Base-by-base conservation (phyloP, 2,329 filamentous ascomycete genomes). In the Fusarium clavum region DNA sequence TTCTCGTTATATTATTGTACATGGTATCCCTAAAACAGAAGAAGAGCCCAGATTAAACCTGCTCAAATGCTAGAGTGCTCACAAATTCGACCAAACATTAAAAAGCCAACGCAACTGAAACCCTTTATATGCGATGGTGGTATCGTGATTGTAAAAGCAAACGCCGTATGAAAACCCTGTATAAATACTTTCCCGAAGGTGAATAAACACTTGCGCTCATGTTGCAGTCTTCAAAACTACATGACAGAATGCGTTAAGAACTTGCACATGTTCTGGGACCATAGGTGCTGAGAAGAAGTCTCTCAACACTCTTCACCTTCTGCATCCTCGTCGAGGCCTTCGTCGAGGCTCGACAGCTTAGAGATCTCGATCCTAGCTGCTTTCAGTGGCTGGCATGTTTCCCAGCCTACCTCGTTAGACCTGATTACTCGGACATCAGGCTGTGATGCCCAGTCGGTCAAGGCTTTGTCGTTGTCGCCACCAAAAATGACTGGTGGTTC, bases 361-460 rank as follows among this genome's bases (percentile, higher is more conserved):
- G 53, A 69, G 41, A 67, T 43, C 40, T 67, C 64, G 4, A 52
- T 57, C 18, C 65, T 67, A 29, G 63, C 52, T 14, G 64, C 66
- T 34, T 73, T 75, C 14, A 83, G 65, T 18, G 75, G 73, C 32
- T 78, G 76, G 57, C 77, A 79, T 22, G 79, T 71, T 70, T 75
- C 73, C 81, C 82, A 83, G 7, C 75, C 76, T 10, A 29, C 47
- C 3, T 32, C 57, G 3, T 69, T 71, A 30, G 55, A 55, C 40
- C 61, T 62, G 41, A 84, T 80, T 40, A 85, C 81, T 7, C 75
- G 77, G 18, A 84, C 82, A 3, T 77, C 76, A 7, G 70, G 64
- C 38, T 71, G 73, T 13, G 76, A 77, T 1, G 81, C 82, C 83
- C 83, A 85, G 4, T 75, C 57, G 1, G 77, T 81, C n/a, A 85